phyloP scores from a whole-genome alignment of 1,284 basidiomycete species.

The Stygiomarasmius scandens region DNA sequence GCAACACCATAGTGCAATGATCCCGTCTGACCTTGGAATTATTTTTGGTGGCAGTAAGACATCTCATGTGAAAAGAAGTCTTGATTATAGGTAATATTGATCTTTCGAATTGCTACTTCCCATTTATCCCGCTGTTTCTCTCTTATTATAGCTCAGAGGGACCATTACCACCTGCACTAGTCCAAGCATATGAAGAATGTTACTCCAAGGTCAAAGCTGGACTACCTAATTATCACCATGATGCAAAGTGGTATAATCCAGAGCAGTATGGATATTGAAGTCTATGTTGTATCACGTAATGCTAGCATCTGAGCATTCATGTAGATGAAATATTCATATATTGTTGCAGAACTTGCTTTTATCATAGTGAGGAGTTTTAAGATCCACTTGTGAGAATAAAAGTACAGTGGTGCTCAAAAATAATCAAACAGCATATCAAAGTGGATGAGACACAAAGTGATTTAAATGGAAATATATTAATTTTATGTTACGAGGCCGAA shows the following conservation, averaged over 20 bases:
- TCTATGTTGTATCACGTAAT: too few species aligned
- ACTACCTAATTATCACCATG: neutral
- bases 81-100: slow-evolving; percentile 12
- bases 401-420: too few species aligned
- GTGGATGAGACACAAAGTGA: too few species aligned
- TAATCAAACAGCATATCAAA: too few species aligned
- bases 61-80: slow-evolving; percentile 26
- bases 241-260: slow-evolving; percentile 1
- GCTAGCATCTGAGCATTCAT: too few species aligned
- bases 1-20: slow-evolving; percentile 32
- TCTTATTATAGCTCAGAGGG: slow-evolving; percentile 24
- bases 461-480: too few species aligned
- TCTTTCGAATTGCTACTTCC: neutral
- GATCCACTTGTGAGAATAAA: too few species aligned
- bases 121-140: neutral
- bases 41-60: slow-evolving; percentile 31
- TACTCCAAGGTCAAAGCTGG: slow-evolving; percentile 18
- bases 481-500: too few species aligned
- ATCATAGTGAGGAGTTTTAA: too few species aligned
- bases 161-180: slow-evolving; percentile 23
- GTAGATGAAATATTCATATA: too few species aligned
- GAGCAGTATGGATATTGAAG: neutral
- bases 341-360: too few species aligned
- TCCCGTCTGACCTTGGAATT: slow-evolving; percentile 26
- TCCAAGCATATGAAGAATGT: slow-evolving; percentile 26